Base-by-base conservation (phyloP, 2,329 filamentous ascomycete genomes). In the Capronia americana region DNA sequence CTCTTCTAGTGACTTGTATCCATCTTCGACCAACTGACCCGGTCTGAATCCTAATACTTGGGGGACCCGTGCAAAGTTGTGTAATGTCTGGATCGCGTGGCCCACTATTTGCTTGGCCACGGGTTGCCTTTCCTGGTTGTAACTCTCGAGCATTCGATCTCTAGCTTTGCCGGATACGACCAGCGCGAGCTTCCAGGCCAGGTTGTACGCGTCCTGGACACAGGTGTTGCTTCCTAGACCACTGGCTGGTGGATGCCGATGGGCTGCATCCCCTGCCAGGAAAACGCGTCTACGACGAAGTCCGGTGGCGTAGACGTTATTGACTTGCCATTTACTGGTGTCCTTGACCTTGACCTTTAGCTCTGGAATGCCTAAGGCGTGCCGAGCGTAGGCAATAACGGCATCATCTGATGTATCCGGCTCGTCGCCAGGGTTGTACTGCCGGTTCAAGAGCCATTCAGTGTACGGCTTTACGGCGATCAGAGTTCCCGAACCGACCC, bases 1-100 rank as follows among this genome's bases (percentile, higher is more conserved):
- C 23, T 60, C 32, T 34, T 65, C 76, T 87, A 90, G 66, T 88
- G 90, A 61, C 97, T 97, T 78, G 88, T 93, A 48, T 86, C 93
- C 70, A 91, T 90, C 51, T 97, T 97, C 82, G 92, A 91, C 72
- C 92, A 92, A 61, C 93, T 97, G 80, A 90, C 90, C 73, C 96
- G 92, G n/a, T 17, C 64, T 65, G 50, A 78, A 72, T 3, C 76
- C 75, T 1, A 78, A 67, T 1, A 75, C 75, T 20, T 78, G 74
- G 58, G 77, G 75, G 17, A 70, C 68, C 14, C 69, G 59, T 3
- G 68, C 69, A 59, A 76, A 76, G n/a, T 60, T 67, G 23, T 69
- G 69, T 24, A 78, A 67, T 20, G 72, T 65, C 30, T 77, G 64
- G 55, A 73, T 74, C 0, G 73, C 72, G 12, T 69, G 63, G 5